phyloP scores from a whole-genome alignment of 2,329 filamentous ascomycete species.

The Talaromyces sp. region DNA sequence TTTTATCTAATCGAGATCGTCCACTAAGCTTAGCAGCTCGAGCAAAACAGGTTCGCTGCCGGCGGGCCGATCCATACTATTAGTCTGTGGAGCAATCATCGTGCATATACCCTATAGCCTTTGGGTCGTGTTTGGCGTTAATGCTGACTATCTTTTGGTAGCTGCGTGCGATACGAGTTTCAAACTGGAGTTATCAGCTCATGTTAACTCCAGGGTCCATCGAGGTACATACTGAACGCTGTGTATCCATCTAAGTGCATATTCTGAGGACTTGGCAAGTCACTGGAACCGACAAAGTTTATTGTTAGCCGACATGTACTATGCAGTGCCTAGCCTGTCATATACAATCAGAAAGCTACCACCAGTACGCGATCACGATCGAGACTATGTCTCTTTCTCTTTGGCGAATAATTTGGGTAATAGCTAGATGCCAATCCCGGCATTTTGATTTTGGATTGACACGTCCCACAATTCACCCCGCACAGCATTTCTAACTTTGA shows the following conservation, averaged over 20 bases:
- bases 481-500: neutral
- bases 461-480: neutral
- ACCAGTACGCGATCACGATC: neutral
- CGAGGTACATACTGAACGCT: too few species aligned
- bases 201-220: neutral
- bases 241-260: too few species aligned
- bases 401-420: neutral
- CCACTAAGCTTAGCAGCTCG: neutral
- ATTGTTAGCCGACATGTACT: neutral
- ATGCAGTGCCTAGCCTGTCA: too few species aligned
- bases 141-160: neutral
- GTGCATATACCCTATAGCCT: neutral
- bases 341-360: too few species aligned
- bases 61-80: neutral
- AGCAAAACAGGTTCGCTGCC: neutral
- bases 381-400: too few species aligned
- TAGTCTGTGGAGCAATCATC: too few species aligned
- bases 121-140: neutral
- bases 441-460: neutral
- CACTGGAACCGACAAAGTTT: too few species aligned
- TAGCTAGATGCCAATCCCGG: neutral
- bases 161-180: neutral
- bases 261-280: too few species aligned
- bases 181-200: neutral
- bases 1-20: neutral